Evolutionary conservation across 2,329 filamentous ascomycete species (phyloP).

Genomic region (Coniochaeta sp.): DNA sequence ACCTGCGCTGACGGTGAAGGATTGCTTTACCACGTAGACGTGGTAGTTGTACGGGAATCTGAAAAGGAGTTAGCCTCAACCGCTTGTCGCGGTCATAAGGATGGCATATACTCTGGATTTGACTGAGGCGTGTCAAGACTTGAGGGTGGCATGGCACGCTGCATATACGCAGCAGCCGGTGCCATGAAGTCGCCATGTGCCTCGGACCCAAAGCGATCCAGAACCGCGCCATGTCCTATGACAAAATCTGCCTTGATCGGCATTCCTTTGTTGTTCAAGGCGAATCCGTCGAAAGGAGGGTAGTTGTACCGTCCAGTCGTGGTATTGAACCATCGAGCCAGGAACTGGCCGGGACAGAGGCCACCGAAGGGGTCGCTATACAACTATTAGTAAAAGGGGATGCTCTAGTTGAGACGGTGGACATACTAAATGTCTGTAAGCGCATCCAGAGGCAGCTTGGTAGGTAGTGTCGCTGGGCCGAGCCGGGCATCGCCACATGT

Average conservation of each 20-base stretch:
- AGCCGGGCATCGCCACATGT: slow-evolving; percentile 30
- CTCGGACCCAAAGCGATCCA: slow-evolving; percentile 42
- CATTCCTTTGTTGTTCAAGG: slow-evolving; percentile 22
- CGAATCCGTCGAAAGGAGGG: slow-evolving; percentile 34
- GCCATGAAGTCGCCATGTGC: slow-evolving; percentile 33
- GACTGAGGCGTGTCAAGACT: slow-evolving; percentile 31
- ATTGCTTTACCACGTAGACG: slow-evolving; percentile 34
- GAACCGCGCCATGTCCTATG: slow-evolving; percentile 29
- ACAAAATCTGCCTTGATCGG: slow-evolving; percentile 34
- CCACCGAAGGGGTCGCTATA: slow-evolving; percentile 13
- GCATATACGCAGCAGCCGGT: slow-evolving; percentile 36
- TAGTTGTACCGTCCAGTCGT: slow-evolving; percentile 22
- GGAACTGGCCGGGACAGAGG: slow-evolving; percentile 28
- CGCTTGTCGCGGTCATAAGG: background rate
- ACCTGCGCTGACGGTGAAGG: slow-evolving; percentile 31
- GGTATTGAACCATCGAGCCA: slow-evolving; percentile 24
- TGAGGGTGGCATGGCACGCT: slow-evolving; percentile 37
- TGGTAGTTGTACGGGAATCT: slow-evolving; percentile 41
- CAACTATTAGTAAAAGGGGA: background rate
- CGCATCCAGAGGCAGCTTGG: slow-evolving; percentile 22
- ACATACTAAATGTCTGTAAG: slow-evolving; percentile 17
- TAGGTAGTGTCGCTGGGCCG: slow-evolving; percentile 26
- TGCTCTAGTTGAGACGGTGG: background rate
- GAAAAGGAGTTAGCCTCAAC: background rate
- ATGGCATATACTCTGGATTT: slow-evolving; percentile 12